These are phyloP conservation scores for Viola odorata DNA, from an alignment of 345 rosid species.

Conservation along the genomic window DNA sequence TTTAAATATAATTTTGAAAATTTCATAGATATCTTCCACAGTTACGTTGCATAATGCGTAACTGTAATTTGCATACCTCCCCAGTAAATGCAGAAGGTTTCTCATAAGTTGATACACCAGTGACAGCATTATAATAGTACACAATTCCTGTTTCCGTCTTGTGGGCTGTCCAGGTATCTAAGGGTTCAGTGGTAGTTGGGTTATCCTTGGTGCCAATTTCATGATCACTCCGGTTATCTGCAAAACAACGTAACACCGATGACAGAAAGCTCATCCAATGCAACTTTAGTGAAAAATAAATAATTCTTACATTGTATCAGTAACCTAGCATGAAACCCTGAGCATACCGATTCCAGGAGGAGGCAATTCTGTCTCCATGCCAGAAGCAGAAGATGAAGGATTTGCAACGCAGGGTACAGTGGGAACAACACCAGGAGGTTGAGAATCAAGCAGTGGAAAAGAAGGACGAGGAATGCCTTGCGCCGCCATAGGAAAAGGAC, in stretches of 20 bases:
- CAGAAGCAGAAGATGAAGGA: conserved; percentile 32
- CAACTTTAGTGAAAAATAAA: conserved; percentile 24
- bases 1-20: too few relatives aligned
- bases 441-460: conserved; percentile 48
- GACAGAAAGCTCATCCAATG: conserved; percentile 32
- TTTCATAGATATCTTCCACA: neutral
- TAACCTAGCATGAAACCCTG: conserved; percentile 67
- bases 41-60: too few relatives aligned
- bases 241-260: conserved; percentile 27
- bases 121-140: conserved; percentile 85
- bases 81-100: conserved; percentile 70
- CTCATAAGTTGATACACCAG: conserved; percentile 84
- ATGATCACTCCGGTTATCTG: conserved; percentile 56
- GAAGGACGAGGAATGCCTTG: conserved; percentile 39
- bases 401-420: conserved; percentile 36
- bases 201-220: conserved; percentile 29
- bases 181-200: conserved; percentile 33
- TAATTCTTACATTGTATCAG: conserved; percentile 29
- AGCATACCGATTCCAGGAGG: conserved; percentile 80
- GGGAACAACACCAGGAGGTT: conserved; percentile 53
- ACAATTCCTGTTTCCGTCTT: conserved; percentile 70
- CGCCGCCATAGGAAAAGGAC: conserved; percentile 46
- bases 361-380: conserved; percentile 41
- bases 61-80: conserved; percentile 46
- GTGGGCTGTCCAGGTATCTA: conserved; percentile 90